Conservation (phyloP, 2,329 filamentous ascomycete species). For the Pestalotiopsis sp. region DNA sequence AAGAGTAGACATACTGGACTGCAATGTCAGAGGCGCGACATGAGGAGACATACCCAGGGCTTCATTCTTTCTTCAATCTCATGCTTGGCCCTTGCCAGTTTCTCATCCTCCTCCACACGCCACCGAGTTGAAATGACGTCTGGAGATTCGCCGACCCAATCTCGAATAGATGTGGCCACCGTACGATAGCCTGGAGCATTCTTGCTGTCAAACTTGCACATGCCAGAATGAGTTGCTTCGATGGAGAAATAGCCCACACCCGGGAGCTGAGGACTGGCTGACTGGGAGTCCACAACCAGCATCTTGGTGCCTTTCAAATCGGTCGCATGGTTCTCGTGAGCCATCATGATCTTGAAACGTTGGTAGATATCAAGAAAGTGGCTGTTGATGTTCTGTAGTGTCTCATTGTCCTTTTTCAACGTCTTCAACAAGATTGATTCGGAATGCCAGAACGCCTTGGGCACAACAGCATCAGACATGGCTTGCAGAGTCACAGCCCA, state of each 20-base stretch:
- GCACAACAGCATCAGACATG: conserved; percentile 67
- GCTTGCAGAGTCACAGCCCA: conserved; percentile 71
- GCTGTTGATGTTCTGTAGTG: conserved; percentile 72
- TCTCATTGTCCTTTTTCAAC: conserved; percentile 75
- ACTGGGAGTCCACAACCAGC: conserved; percentile 70
- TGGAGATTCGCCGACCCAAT: conserved; percentile 58
- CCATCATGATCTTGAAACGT: conserved; percentile 75
- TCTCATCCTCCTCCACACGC: conserved; percentile 61
- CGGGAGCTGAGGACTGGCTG: conserved; percentile 69
- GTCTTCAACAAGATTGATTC: conserved; percentile 71
- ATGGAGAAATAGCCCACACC: conserved; percentile 74
- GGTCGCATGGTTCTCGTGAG: conserved; percentile 74
- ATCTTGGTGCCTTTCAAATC: conserved; percentile 65
- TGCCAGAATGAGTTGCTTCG: conserved; percentile 40
- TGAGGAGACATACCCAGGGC: conserved; percentile 38
- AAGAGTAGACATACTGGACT: neutral
- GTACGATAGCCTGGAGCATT: conserved; percentile 67
- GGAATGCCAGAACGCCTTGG: conserved; percentile 67
- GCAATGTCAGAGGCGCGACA: neutral
- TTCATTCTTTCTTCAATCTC: conserved; percentile 50
- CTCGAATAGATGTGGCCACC: conserved; percentile 49
- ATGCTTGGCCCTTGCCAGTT: conserved; percentile 42
- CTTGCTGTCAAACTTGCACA: conserved; percentile 51
- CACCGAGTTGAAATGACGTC: conserved; percentile 59
- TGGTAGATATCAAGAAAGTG: conserved; percentile 73